phyloP scores from a whole-genome alignment of 495 filamentous ascomycete genomes.

The Paragyromitra xinjiangensis region DNA sequence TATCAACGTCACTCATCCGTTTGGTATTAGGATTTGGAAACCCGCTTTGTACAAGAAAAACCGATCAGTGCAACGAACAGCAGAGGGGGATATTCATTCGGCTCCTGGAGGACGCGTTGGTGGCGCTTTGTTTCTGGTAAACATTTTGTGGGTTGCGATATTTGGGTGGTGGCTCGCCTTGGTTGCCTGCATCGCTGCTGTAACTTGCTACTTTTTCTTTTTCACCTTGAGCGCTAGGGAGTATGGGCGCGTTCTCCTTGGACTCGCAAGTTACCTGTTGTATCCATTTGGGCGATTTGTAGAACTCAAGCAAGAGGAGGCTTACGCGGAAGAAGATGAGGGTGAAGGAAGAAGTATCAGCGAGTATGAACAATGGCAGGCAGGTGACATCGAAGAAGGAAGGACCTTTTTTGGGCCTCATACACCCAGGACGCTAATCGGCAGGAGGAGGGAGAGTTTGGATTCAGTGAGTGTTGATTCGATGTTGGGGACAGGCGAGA shows the following conservation, averaged over 20 bases:
- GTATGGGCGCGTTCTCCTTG: constrained; percentile 86
- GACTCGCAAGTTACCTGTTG: constrained; percentile 84
- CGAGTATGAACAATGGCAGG: constrained; percentile 99
- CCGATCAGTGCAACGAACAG: constrained; percentile 92
- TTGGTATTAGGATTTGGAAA: constrained; percentile 99
- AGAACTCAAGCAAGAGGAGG: constrained; percentile 88
- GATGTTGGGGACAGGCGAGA: constrained; percentile 75
- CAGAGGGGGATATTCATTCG: constrained; percentile 97
- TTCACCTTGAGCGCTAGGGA: constrained; percentile 80
- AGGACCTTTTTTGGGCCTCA: constrained; percentile 93
- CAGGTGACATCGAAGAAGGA: constrained; percentile 93
- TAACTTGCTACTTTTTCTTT: constrained; percentile 80
- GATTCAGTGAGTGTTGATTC: constrained; percentile 87
- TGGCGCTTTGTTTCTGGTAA: constrained; percentile 81
- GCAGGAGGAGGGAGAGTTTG: constrained; percentile 85
- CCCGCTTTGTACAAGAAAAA: constrained; percentile 97
- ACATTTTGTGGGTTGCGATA: constrained; percentile 85
- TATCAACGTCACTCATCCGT: constrained; percentile 98
- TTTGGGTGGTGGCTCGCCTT: constrained; percentile 98
- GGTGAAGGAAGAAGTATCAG: constrained; percentile 99
- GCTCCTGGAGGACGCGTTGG: constrained; percentile 89
- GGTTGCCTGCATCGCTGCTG: constrained; percentile 74
- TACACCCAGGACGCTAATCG: constrained; percentile 79
- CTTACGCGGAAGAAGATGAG: constrained; percentile 93
- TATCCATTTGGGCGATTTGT: constrained; percentile 98